Evolutionary conservation across 1,139 yeast genomes (phyloP), one percentile per base, ranked within the genome.

Genomic region (Zygosaccharomyces pseudobailii): DNA sequence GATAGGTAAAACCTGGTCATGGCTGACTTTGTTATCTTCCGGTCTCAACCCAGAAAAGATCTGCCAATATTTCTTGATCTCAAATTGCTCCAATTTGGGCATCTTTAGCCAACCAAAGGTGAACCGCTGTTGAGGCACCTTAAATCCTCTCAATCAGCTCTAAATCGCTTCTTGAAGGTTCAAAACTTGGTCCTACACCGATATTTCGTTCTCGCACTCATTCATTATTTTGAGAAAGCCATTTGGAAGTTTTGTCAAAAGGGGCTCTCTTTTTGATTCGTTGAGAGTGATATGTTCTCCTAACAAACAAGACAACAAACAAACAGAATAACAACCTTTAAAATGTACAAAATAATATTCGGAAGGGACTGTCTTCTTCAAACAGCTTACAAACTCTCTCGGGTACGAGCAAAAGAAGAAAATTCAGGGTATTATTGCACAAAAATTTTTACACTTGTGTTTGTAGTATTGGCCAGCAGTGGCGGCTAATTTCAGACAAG

Each of bases 21-120:
- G 96, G 21, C 85, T 76, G 28, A 92, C 76, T 62, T 84, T 82
- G 59, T 89, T 90, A 51, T 79, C 78, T 25, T 71, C 79, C 0
- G 98, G 98, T 54, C 79, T 79, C 58, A 92, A 77, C 7, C 96
- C 96, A 56, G 86, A 82, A 72, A 92, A 92, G 48, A 92, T 89
- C 68, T 92, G 96, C 97, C 97, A 92, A 73, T 88, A 92, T 70
- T 90, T 89, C 64, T 87, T 86, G 58, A 90, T 88, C 68, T 90
- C 97, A 84, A 95, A 87, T 60, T 89, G 95, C 68, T 88, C 96
- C 53, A 89, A 72, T 56, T 86, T 82, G 35, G 74, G 73, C 69
- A 66, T 66, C n/a, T 37, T 41, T 10, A 10, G 9, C 36, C 28
- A 24, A 22, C n/a, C 36, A 24, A 36, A 3, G 27, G 27, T 13